phyloP scores from a whole-genome alignment of 495 filamentous ascomycete species.

The Penicillium lagena region DNA sequence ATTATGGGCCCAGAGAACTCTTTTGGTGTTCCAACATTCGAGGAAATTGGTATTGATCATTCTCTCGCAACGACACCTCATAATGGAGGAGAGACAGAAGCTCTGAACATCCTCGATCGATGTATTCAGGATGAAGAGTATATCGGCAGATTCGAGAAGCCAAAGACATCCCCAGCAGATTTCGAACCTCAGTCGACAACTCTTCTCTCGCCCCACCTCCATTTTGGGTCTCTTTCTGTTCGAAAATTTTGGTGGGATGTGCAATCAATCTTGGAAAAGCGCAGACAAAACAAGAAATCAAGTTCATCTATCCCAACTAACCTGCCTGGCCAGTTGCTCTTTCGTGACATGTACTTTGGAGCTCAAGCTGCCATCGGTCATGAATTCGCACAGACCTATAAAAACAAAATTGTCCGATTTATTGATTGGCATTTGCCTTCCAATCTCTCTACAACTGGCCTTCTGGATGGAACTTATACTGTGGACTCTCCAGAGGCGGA shows the following conservation, averaged over 20 bases:
- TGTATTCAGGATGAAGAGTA: conserved; percentile 54
- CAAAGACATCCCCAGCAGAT: conserved; percentile 60
- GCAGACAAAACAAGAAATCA: conserved; percentile 37
- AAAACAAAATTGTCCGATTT: conserved; percentile 56
- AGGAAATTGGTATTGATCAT: conserved; percentile 53
- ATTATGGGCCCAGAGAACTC: conserved; percentile 56
- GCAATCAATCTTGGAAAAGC: conserved; percentile 43
- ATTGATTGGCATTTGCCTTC: conserved; percentile 66
- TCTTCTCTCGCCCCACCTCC: conserved; percentile 61
- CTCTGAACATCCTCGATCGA: conserved; percentile 40
- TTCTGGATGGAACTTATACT: conserved; percentile 34
- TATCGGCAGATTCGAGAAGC: conserved; percentile 63
- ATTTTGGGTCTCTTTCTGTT: conserved; percentile 58
- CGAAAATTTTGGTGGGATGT: conserved; percentile 64
- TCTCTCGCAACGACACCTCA: conserved; percentile 49
- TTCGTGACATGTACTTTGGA: conserved; percentile 73
- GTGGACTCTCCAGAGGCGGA: conserved; percentile 52
- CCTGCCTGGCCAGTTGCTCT: conserved; percentile 61
- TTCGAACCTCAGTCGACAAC: conserved; percentile 65
- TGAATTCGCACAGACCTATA: conserved; percentile 48
- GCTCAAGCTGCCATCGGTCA: conserved; percentile 60
- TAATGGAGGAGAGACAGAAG: conserved; percentile 56
- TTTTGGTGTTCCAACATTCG: conserved; percentile 54
- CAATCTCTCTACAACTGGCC: conserved; percentile 22
- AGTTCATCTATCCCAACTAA: conserved; percentile 51